phyloP scores from a whole-genome alignment of 768 basidiomycete species.

The Collybia mongolica region DNA sequence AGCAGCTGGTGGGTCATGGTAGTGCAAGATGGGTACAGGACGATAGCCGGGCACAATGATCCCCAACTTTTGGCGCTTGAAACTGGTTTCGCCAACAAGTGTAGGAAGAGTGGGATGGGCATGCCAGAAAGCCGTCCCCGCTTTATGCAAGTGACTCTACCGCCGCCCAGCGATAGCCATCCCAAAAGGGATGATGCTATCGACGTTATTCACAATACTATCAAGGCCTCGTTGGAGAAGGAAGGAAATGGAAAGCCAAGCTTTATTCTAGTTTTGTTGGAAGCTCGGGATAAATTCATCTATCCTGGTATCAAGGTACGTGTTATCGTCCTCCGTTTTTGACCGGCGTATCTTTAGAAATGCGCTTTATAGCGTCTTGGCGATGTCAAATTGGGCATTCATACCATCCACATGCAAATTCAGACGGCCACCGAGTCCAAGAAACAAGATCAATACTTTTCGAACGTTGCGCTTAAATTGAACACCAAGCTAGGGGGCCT shows the following conservation, averaged over 20 bases:
- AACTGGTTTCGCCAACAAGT: slow-evolving; percentile 53
- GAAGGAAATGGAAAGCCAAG: slow-evolving; percentile 38
- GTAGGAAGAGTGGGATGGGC: slow-evolving; percentile 56
- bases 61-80: slow-evolving; percentile 42
- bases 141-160: slow-evolving; percentile 33
- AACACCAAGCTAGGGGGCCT: slow-evolving; percentile 83
- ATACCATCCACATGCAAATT: slow-evolving; percentile 72
- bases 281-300: slow-evolving; percentile 66
- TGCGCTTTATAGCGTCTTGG: slow-evolving; percentile 47
- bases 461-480: slow-evolving; percentile 78
- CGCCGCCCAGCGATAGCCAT: slow-evolving; percentile 13
- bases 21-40: slow-evolving; percentile 47
- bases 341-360: background rate
- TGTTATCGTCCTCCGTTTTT: background rate
- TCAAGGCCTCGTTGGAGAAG: slow-evolving; percentile 31
- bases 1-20: slow-evolving; percentile 66
- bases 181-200: slow-evolving; percentile 37
- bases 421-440: slow-evolving; percentile 51
- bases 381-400: slow-evolving; percentile 68
- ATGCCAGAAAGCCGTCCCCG: slow-evolving; percentile 35
- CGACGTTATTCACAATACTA: slow-evolving; percentile 32
- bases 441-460: slow-evolving; percentile 78
- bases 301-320: slow-evolving; percentile 75
- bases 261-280: slow-evolving; percentile 70
- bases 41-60: slow-evolving; percentile 43